These are phyloP conservation scores for Salix udensis DNA, from an alignment of 345 rosid species.

Conservation along the genomic window DNA sequence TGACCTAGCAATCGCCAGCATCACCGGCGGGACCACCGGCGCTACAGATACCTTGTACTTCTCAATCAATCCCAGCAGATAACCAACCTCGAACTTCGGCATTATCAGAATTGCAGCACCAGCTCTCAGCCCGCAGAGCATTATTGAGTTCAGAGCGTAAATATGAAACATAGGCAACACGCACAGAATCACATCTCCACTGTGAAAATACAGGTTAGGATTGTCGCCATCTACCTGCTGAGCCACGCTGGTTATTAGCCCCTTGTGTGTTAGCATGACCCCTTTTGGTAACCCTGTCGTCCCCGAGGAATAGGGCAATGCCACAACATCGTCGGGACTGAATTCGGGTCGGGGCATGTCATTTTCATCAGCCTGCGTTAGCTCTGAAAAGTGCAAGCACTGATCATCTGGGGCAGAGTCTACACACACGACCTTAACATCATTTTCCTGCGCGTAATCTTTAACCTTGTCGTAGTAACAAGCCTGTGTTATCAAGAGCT, in stretches of 20 bases:
- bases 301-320: slow-evolving; percentile 88
- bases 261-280: slow-evolving; percentile 87
- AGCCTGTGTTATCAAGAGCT: slow-evolving; percentile 59
- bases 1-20: slow-evolving; percentile 65
- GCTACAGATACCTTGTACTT: slow-evolving; percentile 64
- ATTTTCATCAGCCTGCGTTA: slow-evolving; percentile 41
- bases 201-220: slow-evolving; percentile 66
- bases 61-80: slow-evolving; percentile 52
- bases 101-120: slow-evolving; percentile 80
- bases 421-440: slow-evolving; percentile 31
- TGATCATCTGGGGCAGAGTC: slow-evolving; percentile 43
- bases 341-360: slow-evolving; percentile 33
- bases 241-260: slow-evolving; percentile 72
- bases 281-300: slow-evolving; percentile 96
- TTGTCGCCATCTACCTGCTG: slow-evolving; percentile 97
- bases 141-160: slow-evolving; percentile 64
- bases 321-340: slow-evolving; percentile 67
- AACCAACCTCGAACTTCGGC: slow-evolving; percentile 68
- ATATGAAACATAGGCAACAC: slow-evolving; percentile 82
- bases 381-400: slow-evolving; percentile 65
- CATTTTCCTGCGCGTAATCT: slow-evolving; percentile 29
- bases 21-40: slow-evolving; percentile 80
- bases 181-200: slow-evolving; percentile 69
- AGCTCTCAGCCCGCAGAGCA: slow-evolving; percentile 75
- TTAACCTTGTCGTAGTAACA: slow-evolving; percentile 50